Base-by-base conservation (phyloP, 805 yeast species). In the Saturnispora zaruensis region DNA sequence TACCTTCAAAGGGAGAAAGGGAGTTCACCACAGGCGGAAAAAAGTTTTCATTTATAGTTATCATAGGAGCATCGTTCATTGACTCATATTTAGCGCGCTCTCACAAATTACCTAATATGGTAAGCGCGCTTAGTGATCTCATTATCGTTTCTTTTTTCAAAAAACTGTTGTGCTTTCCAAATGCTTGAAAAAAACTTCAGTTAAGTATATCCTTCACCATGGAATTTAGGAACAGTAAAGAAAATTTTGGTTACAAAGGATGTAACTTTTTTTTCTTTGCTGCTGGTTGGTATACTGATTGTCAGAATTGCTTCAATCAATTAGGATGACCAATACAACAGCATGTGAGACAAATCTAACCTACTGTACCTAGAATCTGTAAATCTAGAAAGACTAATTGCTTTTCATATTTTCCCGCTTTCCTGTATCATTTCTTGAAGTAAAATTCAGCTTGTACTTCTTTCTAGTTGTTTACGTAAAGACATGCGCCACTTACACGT, bases 81-180 rank as follows among this genome's bases (percentile, higher is more conserved):
- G 43, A 43, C 43, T 20, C 28, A 32, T 25, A 11, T 36, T 36
- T 28, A 42, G 50, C 50, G 50, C 50, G 50, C 50, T 48, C 34
- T 18, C 23, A 13, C 41, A 48, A 48, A 48, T 48, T 48, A 48
- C 50, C 46, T n/a, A 37, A 48, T 24, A 34, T 25, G 46, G 50
- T 33, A 48, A 41, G 49, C 44, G 49, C 49, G 49, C 49, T 46
- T 38, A 46, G 32, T 38, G 25, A 38, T 38, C 28, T 38, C 28
- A 38, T 34, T 16, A 34, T 34, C 20, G 18, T 34, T 34, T 33
- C 37, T 34, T 34, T 34, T 34, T 34, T 34, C 37, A 5, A 28
- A 11, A 5, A 28, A 11, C 32, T 14, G 32, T 28, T 28, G 37
- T 4, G 18, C 11, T 34, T 34, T 13, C 6, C 36, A 34, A 34